Evolutionary conservation across 192 early-diverging fungal species (phyloP), one percentile per base, ranked within the genome.

Genomic region (Borealophlyctis nickersoniae): DNA sequence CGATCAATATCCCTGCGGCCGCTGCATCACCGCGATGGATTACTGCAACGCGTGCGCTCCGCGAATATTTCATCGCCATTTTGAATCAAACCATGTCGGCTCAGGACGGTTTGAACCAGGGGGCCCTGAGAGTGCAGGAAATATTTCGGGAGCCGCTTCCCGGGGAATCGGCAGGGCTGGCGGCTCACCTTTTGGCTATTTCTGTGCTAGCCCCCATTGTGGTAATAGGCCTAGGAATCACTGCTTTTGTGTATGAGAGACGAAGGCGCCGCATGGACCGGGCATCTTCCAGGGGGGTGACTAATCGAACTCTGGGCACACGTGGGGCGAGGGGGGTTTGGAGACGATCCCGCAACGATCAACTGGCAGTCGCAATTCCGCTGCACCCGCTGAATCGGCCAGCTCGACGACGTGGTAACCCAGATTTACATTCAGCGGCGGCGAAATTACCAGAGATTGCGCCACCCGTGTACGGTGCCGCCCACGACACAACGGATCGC

Each of bases 21-120:
- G 58, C 57, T 28, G 60, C 53, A 4, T 50, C 60, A 45, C 60
- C 60, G 5, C 36, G 45, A n/a, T 69, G 67, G 67, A 52, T 62
- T 14, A 45, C 62, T 24, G 60, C 35, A 7, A 36, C 30, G 11
- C 5, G 16, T 0, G 60, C 52, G 3, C 62, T 69, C 58, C 23
- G 52, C 19, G 36, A 35, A 2, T 62, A 57, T 14, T 69, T 69
- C 31, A 60, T 32, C 2, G 60, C 45, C 3, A 69, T 69, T 35
- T 26, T 69, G 23, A 57, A 49, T 30, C 39, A 36, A 3, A 63
- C 59, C 22, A 52, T 39, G 1, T 19, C 31, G 22, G 35, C 60
- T n/a, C 29, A n/a, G 31, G 33, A 11, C 26, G 67, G 67, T 9
- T 13, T 45, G 9, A 7, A 19, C 7, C 19, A 7, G 39, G 39